Conservation (phyloP, 225 moss, liverwort and hornwort species). For the Straminergon stramineum region DNA sequence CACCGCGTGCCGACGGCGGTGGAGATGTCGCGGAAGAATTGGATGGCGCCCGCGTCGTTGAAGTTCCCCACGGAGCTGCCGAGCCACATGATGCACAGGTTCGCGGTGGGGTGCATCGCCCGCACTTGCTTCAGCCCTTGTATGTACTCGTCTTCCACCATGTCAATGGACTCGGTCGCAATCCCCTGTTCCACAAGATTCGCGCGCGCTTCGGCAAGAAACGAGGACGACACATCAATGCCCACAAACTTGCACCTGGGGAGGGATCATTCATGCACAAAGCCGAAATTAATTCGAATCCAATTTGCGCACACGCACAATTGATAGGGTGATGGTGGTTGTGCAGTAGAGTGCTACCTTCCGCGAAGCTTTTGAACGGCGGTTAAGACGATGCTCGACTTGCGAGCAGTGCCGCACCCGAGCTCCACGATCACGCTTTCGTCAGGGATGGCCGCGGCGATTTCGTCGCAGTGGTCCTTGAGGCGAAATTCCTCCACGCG, state of each 20-base stretch:
- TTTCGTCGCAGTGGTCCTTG: constrained; percentile 27
- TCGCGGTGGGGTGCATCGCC: constrained; percentile 41
- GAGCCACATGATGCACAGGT: constrained; percentile 70
- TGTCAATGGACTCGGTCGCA: constrained; percentile 22
- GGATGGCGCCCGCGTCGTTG: constrained; percentile 24
- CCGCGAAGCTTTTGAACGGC: constrained; percentile 49
- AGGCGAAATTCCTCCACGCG: constrained; percentile 56
- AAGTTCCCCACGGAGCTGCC: constrained; percentile 81
- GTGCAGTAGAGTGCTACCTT: constrained; percentile 13
- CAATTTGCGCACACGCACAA: neutral
- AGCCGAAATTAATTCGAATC: neutral
- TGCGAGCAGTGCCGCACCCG: constrained; percentile 84
- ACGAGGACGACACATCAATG: constrained; percentile 70
- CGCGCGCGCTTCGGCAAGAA: constrained; percentile 58
- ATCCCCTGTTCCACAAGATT: constrained; percentile 59
- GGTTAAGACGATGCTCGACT: constrained; percentile 56
- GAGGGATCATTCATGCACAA: neutral
- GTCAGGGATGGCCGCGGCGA: constrained; percentile 39
- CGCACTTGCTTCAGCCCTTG: constrained; percentile 62
- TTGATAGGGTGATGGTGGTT: neutral
- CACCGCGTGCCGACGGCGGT: constrained; percentile 38
- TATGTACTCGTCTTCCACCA: constrained; percentile 68
- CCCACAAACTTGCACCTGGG: constrained; percentile 63
- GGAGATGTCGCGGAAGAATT: constrained; percentile 44
- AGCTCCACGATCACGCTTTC: constrained; percentile 73